Evolutionary conservation across 1,284 basidiomycete species (phyloP).

Genomic region (Trichosporon ovoides): DNA sequence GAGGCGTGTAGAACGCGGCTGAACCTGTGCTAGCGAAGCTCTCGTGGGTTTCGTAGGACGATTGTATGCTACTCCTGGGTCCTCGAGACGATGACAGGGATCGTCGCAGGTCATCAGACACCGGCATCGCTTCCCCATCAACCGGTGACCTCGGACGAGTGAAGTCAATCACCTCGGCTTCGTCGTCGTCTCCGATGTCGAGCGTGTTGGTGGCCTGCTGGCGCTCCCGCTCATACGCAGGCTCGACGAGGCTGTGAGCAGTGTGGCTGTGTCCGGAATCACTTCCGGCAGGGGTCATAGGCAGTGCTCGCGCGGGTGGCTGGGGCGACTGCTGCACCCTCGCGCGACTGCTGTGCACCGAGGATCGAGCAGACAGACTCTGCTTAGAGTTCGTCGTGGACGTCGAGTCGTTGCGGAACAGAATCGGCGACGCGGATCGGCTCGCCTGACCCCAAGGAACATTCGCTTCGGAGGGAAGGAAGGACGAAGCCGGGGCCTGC

Average conservation of each 20-base stretch:
- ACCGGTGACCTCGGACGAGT: neutral
- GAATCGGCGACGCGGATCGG: neutral
- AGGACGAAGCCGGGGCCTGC: neutral
- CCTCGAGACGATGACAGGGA: neutral
- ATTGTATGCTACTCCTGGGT: neutral
- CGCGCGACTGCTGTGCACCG: neutral
- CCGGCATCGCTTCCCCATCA: neutral
- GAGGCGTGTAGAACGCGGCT: neutral
- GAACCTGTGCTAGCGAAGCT: neutral
- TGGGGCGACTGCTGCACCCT: neutral
- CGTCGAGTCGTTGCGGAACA: constrained; percentile 5
- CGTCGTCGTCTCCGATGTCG: neutral
- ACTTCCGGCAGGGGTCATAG: neutral
- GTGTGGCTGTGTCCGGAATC: neutral
- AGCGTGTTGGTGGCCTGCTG: neutral
- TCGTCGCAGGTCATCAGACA: neutral
- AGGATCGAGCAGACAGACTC: neutral
- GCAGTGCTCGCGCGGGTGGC: neutral
- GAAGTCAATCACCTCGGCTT: neutral
- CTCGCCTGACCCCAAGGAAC: constrained; percentile 2
- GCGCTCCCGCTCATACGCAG: neutral
- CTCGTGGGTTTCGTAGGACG: constrained; percentile 4
- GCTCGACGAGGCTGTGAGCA: neutral
- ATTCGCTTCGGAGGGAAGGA: neutral
- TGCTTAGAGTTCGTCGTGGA: neutral